Base-by-base conservation (phyloP, 176 grass and related monocot genomes). In the Oryza meyeriana region DNA sequence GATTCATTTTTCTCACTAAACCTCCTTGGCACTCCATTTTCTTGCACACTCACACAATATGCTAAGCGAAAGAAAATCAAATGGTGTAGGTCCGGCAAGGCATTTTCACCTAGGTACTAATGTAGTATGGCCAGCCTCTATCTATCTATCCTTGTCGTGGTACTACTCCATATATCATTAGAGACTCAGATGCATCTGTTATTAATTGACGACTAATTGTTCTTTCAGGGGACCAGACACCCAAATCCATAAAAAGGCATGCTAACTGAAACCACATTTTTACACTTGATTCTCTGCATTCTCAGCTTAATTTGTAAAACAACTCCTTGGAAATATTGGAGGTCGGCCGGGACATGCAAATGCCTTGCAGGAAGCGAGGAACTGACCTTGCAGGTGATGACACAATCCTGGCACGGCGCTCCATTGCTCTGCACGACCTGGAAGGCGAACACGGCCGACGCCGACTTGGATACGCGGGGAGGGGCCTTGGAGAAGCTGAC, bases 381-480 rank as follows among this genome's bases (percentile, higher is more conserved):
- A 80, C 78, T 26, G 62, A 95, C 95, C 95, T 90, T 86, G 87
- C 92, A 98, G 84, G 64, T 86, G 75, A 93, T 16, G 79, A 36
- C n/a, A 50, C 92, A 98, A 35, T 83, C 83, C 42, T 41, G 66
- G 86, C 92, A 98, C 20, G 76, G 75, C 55, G 72, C 66, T 3
- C 90, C 84, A 32, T 52, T 47, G 59, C 55, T 85, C 69, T 69
- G 84, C 61, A 50, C 41, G 33, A 85, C 90, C 10, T 87, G 86
- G 75, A 98, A 93, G 48, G 73, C 81, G 82, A 98, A 98, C 57
- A 66, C 31, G 3, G 92, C 92, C 27, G 86, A 81, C 59, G 81
- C 1, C 61, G 81, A 93, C 59, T 47, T 34, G 26, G 90, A 95
- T 36, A 93, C 70, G 57, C 66, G 64, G 32, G 57, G 83, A 52